Evolutionary conservation across 2,329 filamentous ascomycete genomes (phyloP), one percentile per base, ranked within the genome.

Genomic region (Tolypocladium ophioglossoides): DNA sequence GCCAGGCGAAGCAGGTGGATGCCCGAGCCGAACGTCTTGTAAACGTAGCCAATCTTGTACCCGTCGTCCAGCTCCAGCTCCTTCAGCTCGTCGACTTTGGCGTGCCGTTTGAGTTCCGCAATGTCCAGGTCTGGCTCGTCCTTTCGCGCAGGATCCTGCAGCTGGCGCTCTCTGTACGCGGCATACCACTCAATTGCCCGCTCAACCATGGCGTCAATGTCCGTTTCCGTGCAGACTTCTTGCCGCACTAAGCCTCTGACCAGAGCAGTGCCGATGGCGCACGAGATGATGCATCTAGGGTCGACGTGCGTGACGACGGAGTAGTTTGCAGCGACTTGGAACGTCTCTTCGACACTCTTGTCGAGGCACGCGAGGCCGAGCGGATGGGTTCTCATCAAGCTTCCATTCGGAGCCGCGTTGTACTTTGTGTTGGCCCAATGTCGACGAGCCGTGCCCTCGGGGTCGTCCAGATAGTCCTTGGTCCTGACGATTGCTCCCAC

Each of bases 301-400:
- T 80, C 78, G 1, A 72, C 72, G 54, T 80, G 77, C 16, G 77
- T 80, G 2, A 74, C 71, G 24, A 67, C 60, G 2, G 73, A 75
- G 30, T 74, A 69, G 1, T 64, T 63, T 8, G 72, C 68, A 0
- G 76, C 75, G 0, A 72, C 50, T 22, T 67, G 62, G 57, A 77
- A 80, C 0, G 72, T 72, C 59, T 75, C 70, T 8, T 71, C 68
- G 10, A 75, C 64, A 1, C 60, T 65, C 49, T 70, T 64, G 37
- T 62, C 62, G 11, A 78, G 53, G 46, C 74, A 75, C 55, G 79
- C 73, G 7, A 79, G 59, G 0, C 76, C 78, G 16, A 79, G 63
- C 0, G 75, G 74, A 54, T 79, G 76, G 10, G 76, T 79, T 10
- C 78, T 62, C 78, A 80, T 80, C 14, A 80, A 59, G 46, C 74